Evolutionary conservation across 2,329 filamentous ascomycete species (phyloP), one percentile per base, ranked within the genome.

Genomic region (Hyphodiscus sp.): DNA sequence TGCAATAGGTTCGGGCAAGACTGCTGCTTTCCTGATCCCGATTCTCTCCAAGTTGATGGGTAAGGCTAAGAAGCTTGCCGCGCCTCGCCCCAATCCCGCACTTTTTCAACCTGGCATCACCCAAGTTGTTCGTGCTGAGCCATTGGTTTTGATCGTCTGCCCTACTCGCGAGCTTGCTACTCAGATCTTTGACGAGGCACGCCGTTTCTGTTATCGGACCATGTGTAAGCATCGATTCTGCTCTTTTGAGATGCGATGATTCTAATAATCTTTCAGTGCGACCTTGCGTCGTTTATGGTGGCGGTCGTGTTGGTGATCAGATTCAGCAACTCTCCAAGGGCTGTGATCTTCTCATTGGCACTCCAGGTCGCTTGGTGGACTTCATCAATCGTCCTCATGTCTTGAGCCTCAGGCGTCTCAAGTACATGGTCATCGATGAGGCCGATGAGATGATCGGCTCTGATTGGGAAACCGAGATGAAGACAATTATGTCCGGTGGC

Each of bases 111-210:
- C 77, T 2, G 72, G 72, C 1, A 29, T 71, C 1, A 71, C 75
- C 16, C 65, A 62, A 19, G 69, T 71, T 1, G 80, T 88, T 41
- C 81, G 82, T 44, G 92, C 91, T 8, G 91, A 97, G 74, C 94
- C 94, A 4, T 73, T 99, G 7, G 87, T 97, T 0, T 75, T 97
- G 26, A 78, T 99, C 51, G 79, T 99, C 20, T 86, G 82, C 11
- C 94, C 94, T 0, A 94, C 88, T 51, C 87, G 94, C 38, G 94
- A 99, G 75, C 74, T 99, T 5, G 90, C 91, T 0, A 87, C 91
- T 2, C 94, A 99, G 67, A 96, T 97, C 61, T 97, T 96, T 71
- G 90, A 96, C 58, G 92, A 97, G 68, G 85, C 89, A 23, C 87
- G 94, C 58, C 90, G 92, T 63, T 82, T 97, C 47, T 96, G 91